Percentiles rank a stretch among this genome's conserved stretches.
phyloP scores from a whole-genome alignment of 1,139 yeast genomes.

The Zhuliangozyma blackwelliae region DNA sequence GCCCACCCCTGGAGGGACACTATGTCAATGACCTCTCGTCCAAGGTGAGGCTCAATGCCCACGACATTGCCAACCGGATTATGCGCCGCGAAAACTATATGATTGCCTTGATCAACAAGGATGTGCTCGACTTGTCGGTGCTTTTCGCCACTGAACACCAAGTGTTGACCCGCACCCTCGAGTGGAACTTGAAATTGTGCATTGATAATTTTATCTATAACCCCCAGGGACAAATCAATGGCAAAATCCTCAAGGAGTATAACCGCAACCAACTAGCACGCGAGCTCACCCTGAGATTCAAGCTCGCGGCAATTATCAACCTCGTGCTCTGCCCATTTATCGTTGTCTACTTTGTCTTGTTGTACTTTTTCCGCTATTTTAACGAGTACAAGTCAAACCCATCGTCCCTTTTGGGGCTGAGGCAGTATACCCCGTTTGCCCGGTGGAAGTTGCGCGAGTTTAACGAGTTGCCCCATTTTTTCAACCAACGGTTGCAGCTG shows the following conservation, averaged over 20 bases:
- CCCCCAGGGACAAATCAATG: slow-evolving; percentile 78
- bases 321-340: slow-evolving; percentile 81
- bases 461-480: slow-evolving; percentile 87
- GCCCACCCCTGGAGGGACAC: slow-evolving; percentile 18
- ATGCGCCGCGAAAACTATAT: slow-evolving; percentile 94
- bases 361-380: slow-evolving; percentile 86
- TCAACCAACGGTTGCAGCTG: slow-evolving; percentile 69
- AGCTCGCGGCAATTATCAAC: slow-evolving; percentile 83
- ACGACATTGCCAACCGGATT: slow-evolving; percentile 89
- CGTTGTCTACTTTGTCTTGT: slow-evolving; percentile 72
- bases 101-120: slow-evolving; percentile 82
- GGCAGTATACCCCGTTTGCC: slow-evolving; percentile 91
- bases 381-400: slow-evolving; percentile 92
- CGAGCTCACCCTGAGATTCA: slow-evolving; percentile 73
- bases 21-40: slow-evolving; percentile 56
- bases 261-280: slow-evolving; percentile 64
- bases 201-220: slow-evolving; percentile 84
- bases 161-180: slow-evolving; percentile 78
- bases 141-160: slow-evolving; percentile 23
- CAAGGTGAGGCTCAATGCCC: slow-evolving; percentile 78
- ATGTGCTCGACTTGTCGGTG: slow-evolving; percentile 59
- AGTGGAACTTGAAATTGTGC: slow-evolving; percentile 90
- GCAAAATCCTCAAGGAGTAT: slow-evolving; percentile 64
- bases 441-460: slow-evolving; percentile 94
- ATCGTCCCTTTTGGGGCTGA: slow-evolving; percentile 65